phyloP scores from a whole-genome alignment of 2,329 filamentous ascomycete genomes.

The Akanthomyces muscarius region DNA sequence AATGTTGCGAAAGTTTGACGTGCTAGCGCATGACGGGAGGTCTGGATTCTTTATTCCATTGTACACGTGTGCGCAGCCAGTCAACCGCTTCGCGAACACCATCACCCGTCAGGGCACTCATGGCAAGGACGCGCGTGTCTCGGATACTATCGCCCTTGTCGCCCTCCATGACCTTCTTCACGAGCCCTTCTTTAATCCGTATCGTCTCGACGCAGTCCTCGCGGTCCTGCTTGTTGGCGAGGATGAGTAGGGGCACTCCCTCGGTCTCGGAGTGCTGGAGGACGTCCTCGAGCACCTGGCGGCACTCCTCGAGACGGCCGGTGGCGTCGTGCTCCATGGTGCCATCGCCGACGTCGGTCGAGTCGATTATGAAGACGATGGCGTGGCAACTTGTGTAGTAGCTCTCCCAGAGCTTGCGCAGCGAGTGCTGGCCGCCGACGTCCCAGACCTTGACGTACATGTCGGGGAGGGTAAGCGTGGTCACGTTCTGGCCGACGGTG shows the following conservation, averaged over 20 bases:
- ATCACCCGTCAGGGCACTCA: constrained; percentile 82
- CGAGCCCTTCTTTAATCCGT: constrained; percentile 91
- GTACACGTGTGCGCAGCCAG: constrained; percentile 86
- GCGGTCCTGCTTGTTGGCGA: constrained; percentile 96
- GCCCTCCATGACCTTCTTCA: constrained; percentile 92
- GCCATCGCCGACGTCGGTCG: constrained; percentile 85
- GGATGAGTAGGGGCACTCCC: constrained; percentile 83
- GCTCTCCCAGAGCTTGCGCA: constrained; percentile 89
- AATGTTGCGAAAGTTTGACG: neutral
- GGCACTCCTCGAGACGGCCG: constrained; percentile 78
- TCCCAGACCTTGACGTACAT: constrained; percentile 99
- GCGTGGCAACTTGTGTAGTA: constrained; percentile 94
- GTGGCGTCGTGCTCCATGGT: constrained; percentile 52
- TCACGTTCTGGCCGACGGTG: constrained; percentile 95
- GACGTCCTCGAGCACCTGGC: constrained; percentile 83
- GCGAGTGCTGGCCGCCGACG: constrained; percentile 84
- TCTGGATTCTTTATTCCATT: constrained; percentile 92
- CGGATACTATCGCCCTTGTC: constrained; percentile 82
- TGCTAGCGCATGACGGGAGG: constrained; percentile 85
- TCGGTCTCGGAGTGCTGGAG: constrained; percentile 82
- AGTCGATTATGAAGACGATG: constrained; percentile 97
- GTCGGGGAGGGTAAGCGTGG: constrained; percentile 82
- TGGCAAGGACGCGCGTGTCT: constrained; percentile 85
- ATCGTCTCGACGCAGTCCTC: constrained; percentile 98
- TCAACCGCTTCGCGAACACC: constrained; percentile 95